These are phyloP conservation scores for Emericellopsis cladophorae DNA, from an alignment of 2,329 filamentous ascomycete genomes.

Conservation along the genomic window DNA sequence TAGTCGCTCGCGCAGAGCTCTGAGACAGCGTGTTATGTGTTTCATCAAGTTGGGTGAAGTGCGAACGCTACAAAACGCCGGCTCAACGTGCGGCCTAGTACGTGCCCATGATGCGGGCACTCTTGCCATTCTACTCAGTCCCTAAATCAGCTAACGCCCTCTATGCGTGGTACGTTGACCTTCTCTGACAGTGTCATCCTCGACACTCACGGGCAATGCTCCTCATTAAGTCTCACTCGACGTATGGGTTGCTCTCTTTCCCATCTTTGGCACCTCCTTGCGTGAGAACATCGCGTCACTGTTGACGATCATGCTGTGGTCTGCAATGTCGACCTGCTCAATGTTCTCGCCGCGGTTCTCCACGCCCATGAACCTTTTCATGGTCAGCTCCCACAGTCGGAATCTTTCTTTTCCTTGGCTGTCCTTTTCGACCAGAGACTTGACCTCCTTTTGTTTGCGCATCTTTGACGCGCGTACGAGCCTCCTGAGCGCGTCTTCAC, in stretches of 20 bases:
- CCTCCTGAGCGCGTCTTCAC: constrained; percentile 46
- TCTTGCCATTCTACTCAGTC: too few relatives aligned
- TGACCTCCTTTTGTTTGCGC: constrained; percentile 52
- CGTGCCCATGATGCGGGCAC: too few relatives aligned
- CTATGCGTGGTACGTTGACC: too few relatives aligned
- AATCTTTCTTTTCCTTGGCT: constrained; percentile 40
- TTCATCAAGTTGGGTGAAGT: too few relatives aligned
- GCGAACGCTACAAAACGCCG: too few relatives aligned
- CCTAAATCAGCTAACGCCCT: too few relatives aligned
- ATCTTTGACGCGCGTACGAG: constrained; percentile 51
- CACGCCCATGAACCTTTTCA: constrained; percentile 38
- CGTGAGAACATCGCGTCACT: constrained; percentile 37
- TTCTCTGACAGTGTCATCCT: too few relatives aligned
- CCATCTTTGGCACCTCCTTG: constrained; percentile 36
- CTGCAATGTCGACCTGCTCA: constrained; percentile 38
- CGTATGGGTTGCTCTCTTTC: constrained; percentile 14
- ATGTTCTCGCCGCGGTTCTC: constrained; percentile 16
- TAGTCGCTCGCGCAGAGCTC: too few relatives aligned
- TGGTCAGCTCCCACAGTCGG: constrained; percentile 46
- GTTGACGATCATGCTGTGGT: constrained; percentile 54
- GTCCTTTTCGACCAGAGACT: constrained; percentile 39
- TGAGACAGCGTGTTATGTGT: too few relatives aligned
- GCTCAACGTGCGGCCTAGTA: too few relatives aligned
- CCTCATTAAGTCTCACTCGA: too few relatives aligned
- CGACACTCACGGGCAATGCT: too few relatives aligned